A percentile compares a stretch with the other conserved stretches of the same genome.
phyloP scores from a whole-genome alignment of 352 stramenopile genomes.

The Phytopythium vexans region DNA sequence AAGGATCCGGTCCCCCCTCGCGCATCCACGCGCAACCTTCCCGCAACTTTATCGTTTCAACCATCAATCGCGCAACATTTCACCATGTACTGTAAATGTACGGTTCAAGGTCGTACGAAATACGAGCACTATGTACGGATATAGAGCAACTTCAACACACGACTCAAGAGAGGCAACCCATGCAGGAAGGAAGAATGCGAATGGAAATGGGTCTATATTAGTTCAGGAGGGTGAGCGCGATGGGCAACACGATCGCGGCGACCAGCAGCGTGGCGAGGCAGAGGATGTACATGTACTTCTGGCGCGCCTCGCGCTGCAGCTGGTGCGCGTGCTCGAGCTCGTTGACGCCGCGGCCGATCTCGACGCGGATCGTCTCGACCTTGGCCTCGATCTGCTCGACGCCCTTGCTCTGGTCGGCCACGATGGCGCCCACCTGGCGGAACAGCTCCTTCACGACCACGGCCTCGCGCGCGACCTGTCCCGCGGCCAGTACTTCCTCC shows the following conservation, averaged over 20 bases:
- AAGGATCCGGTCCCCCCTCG: too few relatives aligned
- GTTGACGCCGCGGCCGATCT: constrained; percentile 73
- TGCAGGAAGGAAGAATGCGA: too few relatives aligned
- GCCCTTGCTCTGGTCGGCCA: constrained; percentile 60
- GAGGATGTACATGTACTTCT: constrained; percentile 57
- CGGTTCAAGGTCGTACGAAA: too few relatives aligned
- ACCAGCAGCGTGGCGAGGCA: constrained; percentile 32
- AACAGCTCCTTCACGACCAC: constrained; percentile 70
- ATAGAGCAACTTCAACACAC: too few relatives aligned
- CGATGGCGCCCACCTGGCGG: constrained; percentile 57
- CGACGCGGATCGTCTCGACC: constrained; percentile 63
- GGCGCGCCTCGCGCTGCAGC: constrained; percentile 53
- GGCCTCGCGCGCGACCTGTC: constrained; percentile 59
- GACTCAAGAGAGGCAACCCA: too few relatives aligned
- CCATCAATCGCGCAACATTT: too few relatives aligned
- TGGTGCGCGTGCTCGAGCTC: constrained; percentile 60
- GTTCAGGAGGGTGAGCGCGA: constrained; percentile 36
- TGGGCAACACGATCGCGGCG: constrained; percentile 44
- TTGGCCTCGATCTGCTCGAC: constrained; percentile 74
- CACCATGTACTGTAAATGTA: too few relatives aligned
- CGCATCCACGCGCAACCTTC: too few relatives aligned
- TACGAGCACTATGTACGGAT: too few relatives aligned
- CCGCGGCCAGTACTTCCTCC: constrained; percentile 65
- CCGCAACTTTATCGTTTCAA: too few relatives aligned
- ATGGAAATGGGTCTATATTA: not conserved